A percentile compares a stretch with the other conserved stretches of the same genome.
These are phyloP conservation scores for Lactarius sanguifluus DNA, from an alignment of 768 basidiomycete genomes.

Conservation along the genomic window DNA sequence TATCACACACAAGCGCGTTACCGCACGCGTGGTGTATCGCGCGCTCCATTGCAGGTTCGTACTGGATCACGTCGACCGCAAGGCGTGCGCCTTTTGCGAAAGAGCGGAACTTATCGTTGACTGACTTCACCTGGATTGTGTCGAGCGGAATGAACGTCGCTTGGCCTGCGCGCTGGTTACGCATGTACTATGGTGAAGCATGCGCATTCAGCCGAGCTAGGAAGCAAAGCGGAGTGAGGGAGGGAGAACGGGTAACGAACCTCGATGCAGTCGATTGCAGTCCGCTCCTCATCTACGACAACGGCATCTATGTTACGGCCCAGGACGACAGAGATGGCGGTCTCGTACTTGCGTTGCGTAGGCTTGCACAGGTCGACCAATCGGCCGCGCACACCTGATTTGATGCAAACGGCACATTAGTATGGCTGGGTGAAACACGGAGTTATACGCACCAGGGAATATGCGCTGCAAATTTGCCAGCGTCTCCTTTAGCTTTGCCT, in stretches of 20 bases:
- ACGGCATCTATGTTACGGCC: constrained; percentile 95
- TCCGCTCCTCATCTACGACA: constrained; percentile 96
- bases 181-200: constrained; percentile 66
- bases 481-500: constrained; percentile 82
- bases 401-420: not conserved
- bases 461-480: constrained; percentile 80
- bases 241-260: constrained; percentile 40
- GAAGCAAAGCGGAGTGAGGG: not conserved
- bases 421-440: not conserved
- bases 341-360: constrained; percentile 87
- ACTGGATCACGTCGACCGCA: constrained; percentile 60
- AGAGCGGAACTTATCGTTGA: constrained; percentile 92
- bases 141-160: constrained; percentile 99
- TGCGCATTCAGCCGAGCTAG: not conserved
- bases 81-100: constrained; percentile 75
- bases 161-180: constrained; percentile 90
- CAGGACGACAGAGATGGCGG: constrained; percentile 86
- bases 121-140: constrained; percentile 90
- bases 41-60: constrained; percentile 76
- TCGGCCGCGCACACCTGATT: constrained; percentile 83
- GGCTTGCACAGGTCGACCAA: constrained; percentile 95
- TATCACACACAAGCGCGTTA: constrained; percentile 92
- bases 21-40: constrained; percentile 98
- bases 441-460: constrained; percentile 65
- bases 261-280: constrained; percentile 97